Evolutionary conservation across 2,329 filamentous ascomycete genomes (phyloP), one percentile per base, ranked within the genome.

Genomic region (Stachybotrys chlorohalonatus): DNA sequence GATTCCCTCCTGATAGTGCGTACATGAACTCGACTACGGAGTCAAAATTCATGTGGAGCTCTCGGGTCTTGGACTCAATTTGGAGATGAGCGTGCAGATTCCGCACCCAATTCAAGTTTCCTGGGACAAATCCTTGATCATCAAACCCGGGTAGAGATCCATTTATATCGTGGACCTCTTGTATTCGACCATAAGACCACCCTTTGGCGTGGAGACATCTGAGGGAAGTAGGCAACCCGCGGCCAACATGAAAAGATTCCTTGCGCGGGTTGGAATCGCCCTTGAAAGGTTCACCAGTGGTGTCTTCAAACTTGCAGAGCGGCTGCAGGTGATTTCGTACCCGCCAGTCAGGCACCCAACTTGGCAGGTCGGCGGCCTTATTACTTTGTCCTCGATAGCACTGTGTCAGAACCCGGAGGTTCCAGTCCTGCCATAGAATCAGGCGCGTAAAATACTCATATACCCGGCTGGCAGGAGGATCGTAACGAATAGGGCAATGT

Each of bases 1-100:
- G 47, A 5, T 49, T 49, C 6, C 47, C 47, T 11, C 47, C 47
- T 24, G 47, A 49, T 13, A 49, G 47, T 17, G 31, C 47, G 31
- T 49, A 49, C 47, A 49, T 49, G 47, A 49, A 49, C 16, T 49
- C 47, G 47, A 49, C 47, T 16, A 49, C 47, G 24, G 47, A 49
- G 11, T 49, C 47, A 49, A 49, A 49, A 15, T 49, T 49, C 47
- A 49, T 11, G 11, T 49, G 47, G 30, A 17, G 47, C 11, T 17
- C 9, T 5, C 31, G 17, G 15, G 47, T 49, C 24, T 49, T 49
- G 6, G 47, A 5, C 47, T 11, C 47, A 17, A 49, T 16, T 49
- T 30, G 17, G 31, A 49, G 47, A 7, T 17, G n/a, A 30, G 17
- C 5, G 11, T 49, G 47, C 5, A 49, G 47, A 11, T 49, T 31